These are phyloP conservation scores for Sugiyamaella smithiae DNA, from an alignment of 805 yeast species.

Conservation along the genomic window DNA sequence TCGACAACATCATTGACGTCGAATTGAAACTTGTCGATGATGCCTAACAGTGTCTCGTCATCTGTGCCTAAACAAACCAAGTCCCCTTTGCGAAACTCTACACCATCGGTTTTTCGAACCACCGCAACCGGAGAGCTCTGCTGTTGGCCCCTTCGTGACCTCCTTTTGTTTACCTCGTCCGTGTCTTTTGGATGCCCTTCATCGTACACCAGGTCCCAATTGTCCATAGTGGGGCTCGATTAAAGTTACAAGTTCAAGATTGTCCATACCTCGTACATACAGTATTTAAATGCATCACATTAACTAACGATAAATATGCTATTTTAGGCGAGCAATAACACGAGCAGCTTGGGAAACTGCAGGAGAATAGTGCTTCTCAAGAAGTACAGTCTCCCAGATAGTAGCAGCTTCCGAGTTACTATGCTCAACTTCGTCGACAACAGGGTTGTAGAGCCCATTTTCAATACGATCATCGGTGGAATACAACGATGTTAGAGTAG, in stretches of 20 bases:
- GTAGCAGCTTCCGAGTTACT: slow-evolving; percentile 86
- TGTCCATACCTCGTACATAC: too few relatives aligned
- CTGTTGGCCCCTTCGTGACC: slow-evolving; percentile 1
- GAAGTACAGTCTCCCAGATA: slow-evolving; percentile 79
- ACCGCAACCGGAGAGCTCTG: slow-evolving; percentile 17
- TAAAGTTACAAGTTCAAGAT: too few relatives aligned
- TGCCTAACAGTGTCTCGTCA: slow-evolving; percentile 14
- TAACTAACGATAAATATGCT: too few relatives aligned
- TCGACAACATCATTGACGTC: slow-evolving; percentile 16
- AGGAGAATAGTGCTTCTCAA: slow-evolving; percentile 83
- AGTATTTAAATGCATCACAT: too few relatives aligned
- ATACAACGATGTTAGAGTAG: slow-evolving; percentile 70
- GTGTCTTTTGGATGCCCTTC: not conserved
- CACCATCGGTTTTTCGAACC: slow-evolving; percentile 12
- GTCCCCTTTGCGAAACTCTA: slow-evolving; percentile 20
- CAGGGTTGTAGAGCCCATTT: slow-evolving; percentile 73
- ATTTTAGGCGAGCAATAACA: slow-evolving; percentile 4
- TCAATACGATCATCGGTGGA: slow-evolving; percentile 85
- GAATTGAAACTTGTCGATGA: slow-evolving; percentile 17
- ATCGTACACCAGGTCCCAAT: slow-evolving; percentile 13
- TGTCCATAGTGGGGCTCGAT: too few relatives aligned
- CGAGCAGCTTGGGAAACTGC: slow-evolving; percentile 64
- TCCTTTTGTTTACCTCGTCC: not conserved
- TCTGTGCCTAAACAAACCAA: slow-evolving; percentile 12
- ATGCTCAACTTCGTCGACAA: slow-evolving; percentile 64